Percentiles rank a stretch among this genome's conserved stretches.
phyloP scores from a whole-genome alignment of 192 early-diverging fungal species.

The Entomortierella chlamydospora region DNA sequence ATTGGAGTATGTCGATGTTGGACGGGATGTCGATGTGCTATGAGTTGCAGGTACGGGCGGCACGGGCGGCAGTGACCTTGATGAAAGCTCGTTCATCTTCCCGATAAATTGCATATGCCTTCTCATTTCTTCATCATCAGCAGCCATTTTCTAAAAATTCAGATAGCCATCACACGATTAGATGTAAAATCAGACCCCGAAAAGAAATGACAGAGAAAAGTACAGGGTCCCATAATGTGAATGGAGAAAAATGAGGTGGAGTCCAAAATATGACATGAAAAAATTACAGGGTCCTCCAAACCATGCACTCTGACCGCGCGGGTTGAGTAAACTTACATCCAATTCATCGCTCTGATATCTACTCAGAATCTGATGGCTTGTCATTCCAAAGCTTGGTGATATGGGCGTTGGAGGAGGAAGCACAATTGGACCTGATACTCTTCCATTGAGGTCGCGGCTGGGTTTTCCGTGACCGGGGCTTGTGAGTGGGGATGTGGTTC shows the following conservation, averaged over 20 bases:
- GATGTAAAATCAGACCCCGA: no score
- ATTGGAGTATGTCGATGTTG: slow-evolving; percentile 36
- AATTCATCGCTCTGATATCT: slow-evolving; percentile 26
- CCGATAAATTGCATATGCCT: slow-evolving; percentile 40
- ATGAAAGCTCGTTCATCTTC: slow-evolving; percentile 26
- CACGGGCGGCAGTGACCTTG: slow-evolving; percentile 31
- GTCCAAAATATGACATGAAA: slow-evolving; percentile 4
- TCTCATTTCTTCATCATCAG: slow-evolving; percentile 35
- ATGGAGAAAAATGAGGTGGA: neutral
- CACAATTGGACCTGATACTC: slow-evolving; percentile 28
- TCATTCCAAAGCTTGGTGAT: slow-evolving; percentile 34
- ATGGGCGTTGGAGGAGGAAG: slow-evolving; percentile 31
- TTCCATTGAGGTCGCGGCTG: slow-evolving; percentile 21
- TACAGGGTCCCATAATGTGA: no score
- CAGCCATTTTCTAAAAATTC: slow-evolving; percentile 20
- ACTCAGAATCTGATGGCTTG: slow-evolving; percentile 18
- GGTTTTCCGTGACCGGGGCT: neutral
- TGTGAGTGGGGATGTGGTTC: slow-evolving; percentile 16
- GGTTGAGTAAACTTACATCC: slow-evolving; percentile 42
- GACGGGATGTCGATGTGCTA: slow-evolving; percentile 16
- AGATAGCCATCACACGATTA: no score
- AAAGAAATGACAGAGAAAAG: no score
- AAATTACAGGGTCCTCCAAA: slow-evolving; percentile 4
- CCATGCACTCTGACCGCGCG: neutral
- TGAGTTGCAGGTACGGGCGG: slow-evolving; percentile 12